These are phyloP conservation scores for Jimgerdemannia lactiflua DNA, from an alignment of 192 early-diverging fungal species.

Conservation along the genomic window DNA sequence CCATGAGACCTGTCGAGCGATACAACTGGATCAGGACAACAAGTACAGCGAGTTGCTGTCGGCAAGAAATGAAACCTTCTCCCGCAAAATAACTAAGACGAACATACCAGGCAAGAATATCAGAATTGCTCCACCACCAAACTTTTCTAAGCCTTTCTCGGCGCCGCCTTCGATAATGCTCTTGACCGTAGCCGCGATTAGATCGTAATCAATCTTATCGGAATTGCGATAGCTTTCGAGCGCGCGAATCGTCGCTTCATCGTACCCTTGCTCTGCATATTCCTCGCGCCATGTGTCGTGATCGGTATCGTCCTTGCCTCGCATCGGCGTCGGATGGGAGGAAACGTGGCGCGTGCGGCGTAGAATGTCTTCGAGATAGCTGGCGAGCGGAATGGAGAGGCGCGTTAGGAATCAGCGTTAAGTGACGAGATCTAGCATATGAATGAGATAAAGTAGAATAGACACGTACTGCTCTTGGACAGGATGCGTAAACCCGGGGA, in stretches of 20 bases:
- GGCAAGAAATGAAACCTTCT: no score
- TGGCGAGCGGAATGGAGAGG: not conserved
- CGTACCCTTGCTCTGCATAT: slow-evolving; percentile 32
- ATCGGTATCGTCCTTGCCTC: slow-evolving; percentile 22
- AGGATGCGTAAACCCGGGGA: slow-evolving; percentile 77
- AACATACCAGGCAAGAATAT: slow-evolving; percentile 66
- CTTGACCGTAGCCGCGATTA: slow-evolving; percentile 54
- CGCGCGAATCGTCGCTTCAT: slow-evolving; percentile 32
- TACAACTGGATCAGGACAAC: not conserved
- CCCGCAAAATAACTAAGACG: not conserved
- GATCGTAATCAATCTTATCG: slow-evolving; percentile 60
- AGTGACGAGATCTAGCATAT: slow-evolving; percentile 21
- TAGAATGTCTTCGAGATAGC: slow-evolving; percentile 68
- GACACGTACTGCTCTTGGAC: slow-evolving; percentile 55
- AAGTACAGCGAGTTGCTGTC: not conserved
- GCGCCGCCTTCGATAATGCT: slow-evolving; percentile 54
- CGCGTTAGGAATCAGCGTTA: not conserved
- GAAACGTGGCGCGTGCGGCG: slow-evolving; percentile 51
- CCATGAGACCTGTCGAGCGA: slow-evolving; percentile 47
- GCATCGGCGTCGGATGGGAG: slow-evolving; percentile 23
- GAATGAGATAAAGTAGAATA: not conserved
- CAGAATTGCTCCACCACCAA: slow-evolving; percentile 51
- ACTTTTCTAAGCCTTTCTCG: slow-evolving; percentile 21
- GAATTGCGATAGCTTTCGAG: slow-evolving; percentile 31
- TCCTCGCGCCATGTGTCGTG: slow-evolving; percentile 41